phyloP scores from a whole-genome alignment of 148 eudicot species.

The Mesembryanthemum crystallinum region DNA sequence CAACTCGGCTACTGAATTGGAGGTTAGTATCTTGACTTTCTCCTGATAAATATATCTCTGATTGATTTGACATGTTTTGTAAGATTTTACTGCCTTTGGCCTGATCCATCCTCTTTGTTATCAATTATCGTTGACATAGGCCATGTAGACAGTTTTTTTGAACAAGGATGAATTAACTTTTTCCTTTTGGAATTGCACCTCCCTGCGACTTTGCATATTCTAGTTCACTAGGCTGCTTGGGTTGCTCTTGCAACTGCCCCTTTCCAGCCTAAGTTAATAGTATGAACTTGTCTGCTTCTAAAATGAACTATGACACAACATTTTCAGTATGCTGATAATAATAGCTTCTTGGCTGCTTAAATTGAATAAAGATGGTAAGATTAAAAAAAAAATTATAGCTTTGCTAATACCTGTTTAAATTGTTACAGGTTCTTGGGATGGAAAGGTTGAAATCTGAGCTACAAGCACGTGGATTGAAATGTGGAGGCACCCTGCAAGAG shows the following conservation, averaged over 20 bases:
- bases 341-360: background rate
- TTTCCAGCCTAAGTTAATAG: background rate
- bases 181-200: background rate
- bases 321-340: background rate
- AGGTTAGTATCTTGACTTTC: conserved; percentile 45
- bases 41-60: background rate
- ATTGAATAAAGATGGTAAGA: background rate
- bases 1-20: conserved; percentile 66
- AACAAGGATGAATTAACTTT: background rate
- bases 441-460: conserved; percentile 82
- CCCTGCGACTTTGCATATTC: background rate
- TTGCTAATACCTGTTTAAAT: background rate
- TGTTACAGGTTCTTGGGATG: conserved; percentile 74
- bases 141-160: too few species aligned
- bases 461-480: conserved; percentile 75
- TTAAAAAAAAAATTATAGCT: background rate
- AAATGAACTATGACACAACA: background rate
- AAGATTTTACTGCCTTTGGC: too few species aligned
- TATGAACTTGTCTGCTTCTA: background rate
- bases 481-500: conserved; percentile 94
- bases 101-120: background rate
- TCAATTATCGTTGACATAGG: background rate
- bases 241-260: background rate
- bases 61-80: background rate
- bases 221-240: background rate